Conservation (phyloP, 2,329 filamentous ascomycete species). For the Penicillium digitatum region DNA sequence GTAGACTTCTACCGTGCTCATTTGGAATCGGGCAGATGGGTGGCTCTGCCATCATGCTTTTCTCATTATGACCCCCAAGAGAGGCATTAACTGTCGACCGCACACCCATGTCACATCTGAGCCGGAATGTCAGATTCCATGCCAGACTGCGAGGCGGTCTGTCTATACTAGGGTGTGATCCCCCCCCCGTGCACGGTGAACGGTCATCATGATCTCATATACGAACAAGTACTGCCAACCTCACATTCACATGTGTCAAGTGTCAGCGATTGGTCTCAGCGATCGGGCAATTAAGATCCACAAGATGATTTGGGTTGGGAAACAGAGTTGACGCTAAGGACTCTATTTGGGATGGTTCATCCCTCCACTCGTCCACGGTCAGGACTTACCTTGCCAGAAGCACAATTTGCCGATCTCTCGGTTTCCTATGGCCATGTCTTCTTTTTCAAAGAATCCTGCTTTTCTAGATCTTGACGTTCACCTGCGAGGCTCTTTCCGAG, state of each 20-base stretch:
- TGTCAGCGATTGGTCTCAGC: background rate
- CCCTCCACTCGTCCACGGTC: background rate
- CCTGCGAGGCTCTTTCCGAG: background rate
- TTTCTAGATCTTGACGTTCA: background rate
- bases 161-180: background rate
- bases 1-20: constrained; percentile 1
- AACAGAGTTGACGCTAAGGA: constrained; percentile 22
- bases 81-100: background rate
- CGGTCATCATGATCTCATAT: constrained; percentile 21
- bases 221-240: background rate
- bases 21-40: background rate
- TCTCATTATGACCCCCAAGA: constrained; percentile 16
- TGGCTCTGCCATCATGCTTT: constrained; percentile 19
- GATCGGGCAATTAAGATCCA: background rate
- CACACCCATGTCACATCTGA: background rate
- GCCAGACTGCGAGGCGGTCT: background rate
- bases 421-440: background rate
- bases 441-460: background rate
- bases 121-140: background rate
- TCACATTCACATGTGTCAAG: background rate
- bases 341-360: constrained; percentile 9
- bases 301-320: background rate
- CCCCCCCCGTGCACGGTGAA: background rate
- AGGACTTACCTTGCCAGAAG: background rate
- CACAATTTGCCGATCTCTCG: constrained; percentile 1